A percentile compares a stretch with the other conserved stretches of the same genome.
Evolutionary conservation across 1,139 yeast genomes (phyloP).

Genomic region (Zygosaccharomyces sapae): DNA sequence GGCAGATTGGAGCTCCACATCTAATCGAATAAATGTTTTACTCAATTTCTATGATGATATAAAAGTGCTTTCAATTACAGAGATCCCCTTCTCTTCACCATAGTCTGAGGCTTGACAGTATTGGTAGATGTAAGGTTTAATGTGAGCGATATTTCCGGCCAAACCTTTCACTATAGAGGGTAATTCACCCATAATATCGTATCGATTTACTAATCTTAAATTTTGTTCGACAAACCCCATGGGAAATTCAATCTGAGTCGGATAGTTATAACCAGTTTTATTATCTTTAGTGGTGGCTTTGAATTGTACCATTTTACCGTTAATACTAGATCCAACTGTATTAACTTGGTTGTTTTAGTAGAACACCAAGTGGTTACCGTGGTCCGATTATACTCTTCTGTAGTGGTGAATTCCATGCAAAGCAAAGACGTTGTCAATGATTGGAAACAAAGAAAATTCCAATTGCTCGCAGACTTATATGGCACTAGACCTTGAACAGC

Average conservation of each 20-base stretch:
- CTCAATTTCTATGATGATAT: conserved; percentile 15
- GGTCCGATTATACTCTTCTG: conserved; percentile 65
- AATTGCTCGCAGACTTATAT: conserved; percentile 83
- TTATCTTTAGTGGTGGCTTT: conserved; percentile 46
- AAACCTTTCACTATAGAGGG: conserved; percentile 78
- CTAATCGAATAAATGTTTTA: neutral
- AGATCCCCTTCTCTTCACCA: conserved; percentile 26
- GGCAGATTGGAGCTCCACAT: conserved; percentile 18
- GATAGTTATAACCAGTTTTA: conserved; percentile 79
- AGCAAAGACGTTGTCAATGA: conserved; percentile 61
- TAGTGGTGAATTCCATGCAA: conserved; percentile 86
- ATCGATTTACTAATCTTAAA: conserved; percentile 66
- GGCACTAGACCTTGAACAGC: conserved; percentile 93
- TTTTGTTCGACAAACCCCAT: conserved; percentile 42
- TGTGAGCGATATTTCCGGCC: conserved; percentile 78
- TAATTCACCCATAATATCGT: conserved; percentile 87
- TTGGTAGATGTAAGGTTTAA: conserved; percentile 83
- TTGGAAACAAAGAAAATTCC: conserved; percentile 85
- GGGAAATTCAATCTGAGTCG: conserved; percentile 55
- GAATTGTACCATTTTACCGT: conserved; percentile 57
- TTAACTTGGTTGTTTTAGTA: conserved; percentile 54
- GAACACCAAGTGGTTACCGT: conserved; percentile 69
- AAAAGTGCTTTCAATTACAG: conserved; percentile 32
- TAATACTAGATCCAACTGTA: conserved; percentile 41
- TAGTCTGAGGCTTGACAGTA: conserved; percentile 51